Percentiles rank a stretch among this genome's conserved stretches.
Conservation (phyloP, 345 rosid species). For the Eucalyptus marginata region DNA sequence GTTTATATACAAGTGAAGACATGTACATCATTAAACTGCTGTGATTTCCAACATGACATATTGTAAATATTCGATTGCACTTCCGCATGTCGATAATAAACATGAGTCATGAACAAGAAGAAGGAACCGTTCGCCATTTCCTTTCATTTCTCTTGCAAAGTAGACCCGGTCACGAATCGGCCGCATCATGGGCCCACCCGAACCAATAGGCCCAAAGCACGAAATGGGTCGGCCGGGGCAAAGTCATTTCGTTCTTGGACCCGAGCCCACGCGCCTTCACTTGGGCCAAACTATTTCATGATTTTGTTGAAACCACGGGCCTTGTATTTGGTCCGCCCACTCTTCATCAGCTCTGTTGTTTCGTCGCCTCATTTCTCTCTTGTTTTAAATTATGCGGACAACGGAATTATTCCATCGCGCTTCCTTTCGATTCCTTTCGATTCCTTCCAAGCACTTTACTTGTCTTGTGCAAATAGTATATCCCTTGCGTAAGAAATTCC, state of each 20-base stretch:
- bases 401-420: not conserved
- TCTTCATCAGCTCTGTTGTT: not conserved
- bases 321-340: not conserved
- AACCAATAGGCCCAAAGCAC: not conserved
- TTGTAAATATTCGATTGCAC: too few species aligned
- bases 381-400: not conserved
- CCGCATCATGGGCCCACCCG: not conserved
- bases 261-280: fast-evolving
- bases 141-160: not conserved
- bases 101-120: too few species aligned
- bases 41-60: too few species aligned
- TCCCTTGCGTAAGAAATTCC: not conserved
- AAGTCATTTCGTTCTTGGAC: not conserved
- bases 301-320: not conserved
- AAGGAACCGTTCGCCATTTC: not conserved
- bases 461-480: not conserved
- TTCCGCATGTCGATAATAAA: too few species aligned
- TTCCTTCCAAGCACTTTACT: not conserved
- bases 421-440: not conserved
- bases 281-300: not conserved
- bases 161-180: not conserved
- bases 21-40: too few species aligned
- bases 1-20: too few species aligned
- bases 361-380: not conserved
- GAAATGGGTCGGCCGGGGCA: not conserved